These are phyloP conservation scores for Dactylellina drechsleri DNA, from an alignment of 2,329 filamentous ascomycete species.

Conservation along the genomic window DNA sequence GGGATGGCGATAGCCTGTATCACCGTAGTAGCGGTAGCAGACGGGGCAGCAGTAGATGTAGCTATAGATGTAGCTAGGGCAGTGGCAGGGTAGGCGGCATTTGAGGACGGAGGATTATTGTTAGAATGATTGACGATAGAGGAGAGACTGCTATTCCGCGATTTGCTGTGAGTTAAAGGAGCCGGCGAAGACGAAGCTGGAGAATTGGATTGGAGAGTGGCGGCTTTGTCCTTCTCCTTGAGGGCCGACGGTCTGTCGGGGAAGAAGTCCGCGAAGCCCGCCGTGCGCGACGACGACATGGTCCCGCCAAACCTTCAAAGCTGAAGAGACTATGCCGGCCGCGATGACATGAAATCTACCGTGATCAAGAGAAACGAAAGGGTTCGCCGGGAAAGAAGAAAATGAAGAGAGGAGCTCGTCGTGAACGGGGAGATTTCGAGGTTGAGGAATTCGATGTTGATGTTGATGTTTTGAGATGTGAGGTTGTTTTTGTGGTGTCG, in stretches of 20 bases:
- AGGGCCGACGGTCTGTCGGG: conserved; percentile 77
- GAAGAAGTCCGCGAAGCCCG: conserved; percentile 88
- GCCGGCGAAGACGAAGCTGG: conserved; percentile 28
- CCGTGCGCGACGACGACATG: conserved; percentile 61
- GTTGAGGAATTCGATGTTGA: not conserved
- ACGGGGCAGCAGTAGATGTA: not conserved
- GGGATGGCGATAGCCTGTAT: conserved; percentile 53
- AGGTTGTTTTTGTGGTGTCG: not conserved
- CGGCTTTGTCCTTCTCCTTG: conserved; percentile 56
- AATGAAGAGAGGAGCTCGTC: not conserved
- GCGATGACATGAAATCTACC: conserved; percentile 25
- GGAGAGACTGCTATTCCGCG: conserved; percentile 71
- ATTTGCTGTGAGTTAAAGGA: conserved; percentile 63
- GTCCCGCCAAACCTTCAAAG: conserved; percentile 57
- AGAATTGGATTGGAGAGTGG: conserved; percentile 8
- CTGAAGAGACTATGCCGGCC: conserved; percentile 34
- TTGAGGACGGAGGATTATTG: too few species aligned
- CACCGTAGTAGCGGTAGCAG: conserved; percentile 27
- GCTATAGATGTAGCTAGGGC: not conserved
- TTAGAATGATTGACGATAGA: conserved; percentile 62
- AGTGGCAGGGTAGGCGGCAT: too few species aligned
- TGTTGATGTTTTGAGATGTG: not conserved
- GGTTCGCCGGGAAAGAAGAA: not conserved
- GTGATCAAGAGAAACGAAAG: conserved; percentile 6
- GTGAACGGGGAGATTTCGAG: not conserved